These are phyloP conservation scores for Diaporthe sp. DNA, from an alignment of 2,329 filamentous ascomycete species.

Conservation along the genomic window DNA sequence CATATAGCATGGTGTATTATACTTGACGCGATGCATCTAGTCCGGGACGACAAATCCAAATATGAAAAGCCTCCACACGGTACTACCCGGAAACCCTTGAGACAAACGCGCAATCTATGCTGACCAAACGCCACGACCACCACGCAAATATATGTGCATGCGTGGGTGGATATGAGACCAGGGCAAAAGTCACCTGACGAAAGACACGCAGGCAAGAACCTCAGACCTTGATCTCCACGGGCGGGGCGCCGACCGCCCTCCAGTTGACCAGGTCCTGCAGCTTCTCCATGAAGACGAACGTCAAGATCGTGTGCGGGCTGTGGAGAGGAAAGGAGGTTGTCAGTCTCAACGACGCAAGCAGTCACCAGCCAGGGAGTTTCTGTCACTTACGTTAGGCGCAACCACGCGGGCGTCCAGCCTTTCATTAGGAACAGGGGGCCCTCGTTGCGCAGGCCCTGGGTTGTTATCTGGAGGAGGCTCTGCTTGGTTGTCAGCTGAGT, in stretches of 20 bases:
- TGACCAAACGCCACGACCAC: not conserved
- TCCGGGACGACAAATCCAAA: not conserved
- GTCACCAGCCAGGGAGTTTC: no score
- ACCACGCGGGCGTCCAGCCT: constrained; percentile 62
- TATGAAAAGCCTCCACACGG: not conserved
- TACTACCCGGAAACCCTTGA: not conserved
- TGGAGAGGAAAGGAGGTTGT: not conserved
- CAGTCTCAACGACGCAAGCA: not conserved
- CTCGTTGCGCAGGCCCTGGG: constrained; percentile 54
- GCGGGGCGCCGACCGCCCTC: not conserved
- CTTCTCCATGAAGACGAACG: constrained; percentile 62
- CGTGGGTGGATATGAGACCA: not conserved
- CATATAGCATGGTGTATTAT: constrained; percentile 14
- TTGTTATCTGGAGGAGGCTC: constrained; percentile 53
- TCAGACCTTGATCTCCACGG: constrained; percentile 40
- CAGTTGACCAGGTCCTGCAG: constrained; percentile 51
- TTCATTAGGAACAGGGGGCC: constrained; percentile 60
- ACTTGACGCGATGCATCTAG: not conserved
- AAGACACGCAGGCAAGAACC: not conserved
- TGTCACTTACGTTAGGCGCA: constrained; percentile 56
- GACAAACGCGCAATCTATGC: not conserved
- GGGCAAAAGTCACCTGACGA: not conserved
- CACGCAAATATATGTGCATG: not conserved
- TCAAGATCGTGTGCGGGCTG: constrained; percentile 61
- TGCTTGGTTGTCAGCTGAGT: constrained; percentile 31